phyloP scores from a whole-genome alignment of 257 asterid species.

The Capsicum rhomboideum region DNA sequence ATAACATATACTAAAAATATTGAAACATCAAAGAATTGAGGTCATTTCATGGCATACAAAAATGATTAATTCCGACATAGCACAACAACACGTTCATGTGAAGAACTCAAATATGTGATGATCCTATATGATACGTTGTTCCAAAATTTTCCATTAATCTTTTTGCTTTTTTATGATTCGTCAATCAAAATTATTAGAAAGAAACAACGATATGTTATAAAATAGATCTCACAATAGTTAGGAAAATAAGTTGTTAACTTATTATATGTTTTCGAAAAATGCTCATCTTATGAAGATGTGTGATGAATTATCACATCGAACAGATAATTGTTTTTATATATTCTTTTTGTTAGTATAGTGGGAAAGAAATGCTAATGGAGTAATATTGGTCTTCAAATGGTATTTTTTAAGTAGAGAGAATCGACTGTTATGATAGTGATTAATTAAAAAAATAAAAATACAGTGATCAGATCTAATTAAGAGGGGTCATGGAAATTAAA shows the following conservation, averaged over 20 bases:
- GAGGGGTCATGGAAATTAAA: too few relatives aligned
- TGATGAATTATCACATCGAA: neutral
- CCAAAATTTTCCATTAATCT: neutral
- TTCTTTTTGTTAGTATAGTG: neutral
- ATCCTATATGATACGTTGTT: neutral
- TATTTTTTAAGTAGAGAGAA: too few relatives aligned
- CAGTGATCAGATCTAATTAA: too few relatives aligned
- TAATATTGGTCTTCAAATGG: too few relatives aligned
- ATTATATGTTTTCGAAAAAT: neutral
- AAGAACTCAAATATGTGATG: neutral
- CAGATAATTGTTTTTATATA: too few relatives aligned
- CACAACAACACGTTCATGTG: neutral
- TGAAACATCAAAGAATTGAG: neutral
- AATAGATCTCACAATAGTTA: neutral
- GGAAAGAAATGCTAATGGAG: neutral
- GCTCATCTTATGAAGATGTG: neutral
- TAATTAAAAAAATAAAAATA: too few relatives aligned
- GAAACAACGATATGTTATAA: too few relatives aligned
- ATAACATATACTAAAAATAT: neutral
- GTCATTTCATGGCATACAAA: neutral
- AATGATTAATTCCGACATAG: neutral
- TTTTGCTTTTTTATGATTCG: neutral
- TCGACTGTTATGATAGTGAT: too few relatives aligned
- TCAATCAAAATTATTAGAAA: neutral
- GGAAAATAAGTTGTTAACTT: neutral